phyloP scores from a whole-genome alignment of 768 basidiomycete species.

The Trametes villosa region DNA sequence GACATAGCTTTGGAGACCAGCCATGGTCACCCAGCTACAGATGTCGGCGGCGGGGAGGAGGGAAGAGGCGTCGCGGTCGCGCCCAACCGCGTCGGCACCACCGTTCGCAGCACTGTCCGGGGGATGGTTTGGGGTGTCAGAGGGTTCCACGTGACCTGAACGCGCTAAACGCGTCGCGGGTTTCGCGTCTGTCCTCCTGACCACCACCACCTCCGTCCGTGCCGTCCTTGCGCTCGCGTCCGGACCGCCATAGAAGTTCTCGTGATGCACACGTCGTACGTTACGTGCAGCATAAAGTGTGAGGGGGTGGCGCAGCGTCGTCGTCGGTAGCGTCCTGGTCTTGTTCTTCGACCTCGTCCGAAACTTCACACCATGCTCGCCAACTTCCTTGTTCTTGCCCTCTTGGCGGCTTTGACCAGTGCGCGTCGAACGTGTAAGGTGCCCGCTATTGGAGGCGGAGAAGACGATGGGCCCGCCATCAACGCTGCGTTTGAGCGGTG shows the following conservation, averaged over 20 bases:
- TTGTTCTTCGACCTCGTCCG: neutral
- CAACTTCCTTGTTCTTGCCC: neutral
- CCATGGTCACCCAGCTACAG: conserved; percentile 61
- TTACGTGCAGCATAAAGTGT: neutral
- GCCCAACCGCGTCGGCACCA: no score
- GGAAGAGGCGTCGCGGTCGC: no score
- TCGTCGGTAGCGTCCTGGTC: neutral
- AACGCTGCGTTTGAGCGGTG: conserved; percentile 38
- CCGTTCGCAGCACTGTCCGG: conserved; percentile 9
- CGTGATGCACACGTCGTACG: neutral
- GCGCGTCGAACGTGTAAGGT: conserved; percentile 34
- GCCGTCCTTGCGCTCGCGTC: neutral
- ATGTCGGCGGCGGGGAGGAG: conserved; percentile 11
- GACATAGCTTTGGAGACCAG: conserved; percentile 90
- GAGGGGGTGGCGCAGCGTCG: neutral
- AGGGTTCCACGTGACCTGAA: conserved; percentile 11
- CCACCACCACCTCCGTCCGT: neutral
- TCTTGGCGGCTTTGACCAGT: conserved; percentile 4
- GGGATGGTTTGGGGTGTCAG: neutral
- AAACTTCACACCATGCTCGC: conserved; percentile 4
- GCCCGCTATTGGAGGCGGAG: conserved; percentile 36
- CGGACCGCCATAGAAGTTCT: conserved; percentile 12
- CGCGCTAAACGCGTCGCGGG: conserved; percentile 1
- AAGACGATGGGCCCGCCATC: conserved; percentile 44
- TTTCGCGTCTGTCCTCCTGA: conserved; percentile 13